A percentile compares a stretch with the other conserved stretches of the same genome.
Evolutionary conservation across 352 stramenopile species (phyloP).

Genomic region (Pythium chondricola): DNA sequence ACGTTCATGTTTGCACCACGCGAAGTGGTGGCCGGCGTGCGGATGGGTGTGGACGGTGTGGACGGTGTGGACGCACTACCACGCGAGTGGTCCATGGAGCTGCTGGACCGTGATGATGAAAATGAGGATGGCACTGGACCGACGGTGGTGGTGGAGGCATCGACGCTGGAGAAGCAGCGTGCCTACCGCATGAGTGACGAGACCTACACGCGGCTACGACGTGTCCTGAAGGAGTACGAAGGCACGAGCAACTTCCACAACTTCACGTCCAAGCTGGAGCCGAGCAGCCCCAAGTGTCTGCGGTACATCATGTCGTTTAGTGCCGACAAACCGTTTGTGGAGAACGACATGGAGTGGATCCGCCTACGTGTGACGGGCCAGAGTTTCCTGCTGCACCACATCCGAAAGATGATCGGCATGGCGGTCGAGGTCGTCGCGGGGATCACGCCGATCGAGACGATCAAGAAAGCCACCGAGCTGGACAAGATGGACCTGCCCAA

Average conservation of each 20-base stretch:
- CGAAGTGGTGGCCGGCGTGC: conserved; percentile 1
- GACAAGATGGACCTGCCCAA: conserved; percentile 87
- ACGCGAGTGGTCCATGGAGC: conserved; percentile 27
- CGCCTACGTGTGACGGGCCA: conserved; percentile 93
- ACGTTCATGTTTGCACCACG: conserved; percentile 82
- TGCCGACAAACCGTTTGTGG: conserved; percentile 68
- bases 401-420: conserved; percentile 96
- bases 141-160: conserved; percentile 46
- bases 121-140: conserved; percentile 14
- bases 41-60: too few relatives aligned
- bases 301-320: conserved; percentile 93
- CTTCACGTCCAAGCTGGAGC: conserved; percentile 91
- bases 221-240: conserved; percentile 57
- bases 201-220: conserved; percentile 41
- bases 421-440: conserved; percentile 71
- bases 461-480: conserved; percentile 50
- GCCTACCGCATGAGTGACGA: conserved; percentile 64
- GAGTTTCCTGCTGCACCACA: conserved; percentile 97
- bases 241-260: conserved; percentile 96
- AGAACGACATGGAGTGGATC: conserved; percentile 93
- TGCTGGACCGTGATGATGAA: conserved; percentile 31
- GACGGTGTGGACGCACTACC: too few relatives aligned
- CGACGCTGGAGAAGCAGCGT: conserved; percentile 61
- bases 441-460: conserved; percentile 38
- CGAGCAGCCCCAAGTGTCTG: conserved; percentile 68